A percentile compares a stretch with the other conserved stretches of the same genome.
Evolutionary conservation across 2,329 filamentous ascomycete genomes (phyloP).

Genomic region (Epichloe sylvatica): DNA sequence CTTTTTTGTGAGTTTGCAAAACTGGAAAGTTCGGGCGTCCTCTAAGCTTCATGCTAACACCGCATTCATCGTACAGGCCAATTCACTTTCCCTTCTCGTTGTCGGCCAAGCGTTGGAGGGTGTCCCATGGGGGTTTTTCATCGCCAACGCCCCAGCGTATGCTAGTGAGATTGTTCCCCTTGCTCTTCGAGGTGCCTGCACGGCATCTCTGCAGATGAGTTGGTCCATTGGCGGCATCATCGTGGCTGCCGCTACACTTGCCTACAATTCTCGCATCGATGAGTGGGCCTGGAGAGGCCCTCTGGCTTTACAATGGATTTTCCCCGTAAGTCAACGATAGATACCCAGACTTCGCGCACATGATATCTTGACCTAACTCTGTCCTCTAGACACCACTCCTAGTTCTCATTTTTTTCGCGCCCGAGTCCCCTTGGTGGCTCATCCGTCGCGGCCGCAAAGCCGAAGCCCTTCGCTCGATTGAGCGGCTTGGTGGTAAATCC

Average conservation of each 20-base stretch:
- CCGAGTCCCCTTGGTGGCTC: constrained; percentile 41
- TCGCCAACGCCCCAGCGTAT: constrained; percentile 48
- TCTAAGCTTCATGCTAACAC: neutral
- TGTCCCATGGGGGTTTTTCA: constrained; percentile 49
- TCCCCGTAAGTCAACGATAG: constrained; percentile 20
- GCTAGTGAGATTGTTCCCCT: constrained; percentile 46
- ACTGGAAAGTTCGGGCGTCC: no score
- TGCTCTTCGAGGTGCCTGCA: constrained; percentile 38
- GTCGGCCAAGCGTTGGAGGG: constrained; percentile 43
- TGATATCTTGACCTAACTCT: neutral
- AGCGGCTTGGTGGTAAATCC: constrained; percentile 23
- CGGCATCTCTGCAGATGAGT: constrained; percentile 49
- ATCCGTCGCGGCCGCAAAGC: constrained; percentile 31
- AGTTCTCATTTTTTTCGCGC: constrained; percentile 35
- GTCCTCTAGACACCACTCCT: constrained; percentile 30
- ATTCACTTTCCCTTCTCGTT: constrained; percentile 29
- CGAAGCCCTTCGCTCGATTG: constrained; percentile 29
- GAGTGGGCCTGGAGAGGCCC: constrained; percentile 25
- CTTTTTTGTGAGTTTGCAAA: constrained; percentile 31
- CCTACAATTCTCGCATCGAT: constrained; percentile 28
- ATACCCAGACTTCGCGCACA: neutral
- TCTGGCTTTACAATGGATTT: constrained; percentile 45
- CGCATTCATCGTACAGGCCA: neutral
- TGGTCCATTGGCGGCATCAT: constrained; percentile 50
- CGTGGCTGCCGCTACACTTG: constrained; percentile 39